Base-by-base conservation (phyloP, 768 basidiomycete species). In the Trametes cinnabarina region DNA sequence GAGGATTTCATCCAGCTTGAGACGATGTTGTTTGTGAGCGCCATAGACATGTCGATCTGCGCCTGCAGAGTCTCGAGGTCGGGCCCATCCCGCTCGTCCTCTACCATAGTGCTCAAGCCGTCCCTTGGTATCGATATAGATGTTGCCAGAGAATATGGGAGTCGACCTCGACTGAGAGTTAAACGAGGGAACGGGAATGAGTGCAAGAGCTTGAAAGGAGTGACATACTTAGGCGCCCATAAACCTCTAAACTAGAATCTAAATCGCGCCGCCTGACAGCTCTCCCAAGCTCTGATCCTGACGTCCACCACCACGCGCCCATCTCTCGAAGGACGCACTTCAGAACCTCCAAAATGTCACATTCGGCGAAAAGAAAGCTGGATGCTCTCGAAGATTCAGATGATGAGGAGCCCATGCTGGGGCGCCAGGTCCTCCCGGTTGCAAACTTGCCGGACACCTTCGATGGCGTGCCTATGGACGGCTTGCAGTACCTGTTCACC, bases 21-120 rank as follows among this genome's bases (percentile, higher is more conserved):
- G 42, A 89, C 83, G 64, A 92, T 77, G 68, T 82, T 78, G 62
- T 91, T 82, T 1, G 86, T 84, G 71, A 85, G 83, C 5, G 90
- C 85, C 83, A 92, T 83, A 20, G 90, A 84, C 65, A 89, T 74
- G 71, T 92, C 87, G 51, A 92, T 84, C 72, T 88, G 88, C n/a
- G 90, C 89, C 70, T 92, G 90, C 39, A 92, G 75, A 32, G 81
- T 75, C 65, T 89, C 87, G 47, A 76, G 63, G 67, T 90, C 86
- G 43, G 90, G 76, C 39, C 80, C 79, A 54, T 86, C 83, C 56
- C 86, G 82, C 62, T 85, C 80, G n/a, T 65, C 58, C 51, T 65
- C 65, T 14, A 41, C 59, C 59, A 55, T 55, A 4, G n/a, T n/a
- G n/a, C n/a, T n/a, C n/a, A n/a, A n/a, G n/a, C n/a, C n/a, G n/a